Percentiles rank a stretch among this genome's conserved stretches.
Conservation (phyloP, 1,139 yeast genomes). For the Yamadazyma jaroonii region DNA sequence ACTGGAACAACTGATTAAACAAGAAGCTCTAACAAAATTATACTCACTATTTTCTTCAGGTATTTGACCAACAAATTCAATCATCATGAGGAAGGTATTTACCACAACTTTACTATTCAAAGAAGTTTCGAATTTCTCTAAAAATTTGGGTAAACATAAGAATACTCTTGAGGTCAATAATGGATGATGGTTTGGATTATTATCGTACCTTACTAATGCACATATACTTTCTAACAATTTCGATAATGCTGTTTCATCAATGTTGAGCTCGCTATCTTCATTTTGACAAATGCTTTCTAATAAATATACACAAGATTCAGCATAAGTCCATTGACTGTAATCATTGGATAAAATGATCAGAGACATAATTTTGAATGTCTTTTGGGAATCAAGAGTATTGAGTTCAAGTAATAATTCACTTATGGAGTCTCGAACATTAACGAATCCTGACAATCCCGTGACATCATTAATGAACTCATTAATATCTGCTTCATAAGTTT, state of each 20-base stretch:
- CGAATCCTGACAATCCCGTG: constrained; percentile 55
- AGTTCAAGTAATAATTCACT: constrained; percentile 49
- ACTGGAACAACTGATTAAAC: constrained; percentile 53
- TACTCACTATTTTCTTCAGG: constrained; percentile 13
- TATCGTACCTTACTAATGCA: constrained; percentile 1
- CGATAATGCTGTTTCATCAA: constrained; percentile 15
- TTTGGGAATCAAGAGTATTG: constrained; percentile 31
- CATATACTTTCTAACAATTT: constrained; percentile 19
- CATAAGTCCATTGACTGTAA: constrained; percentile 19
- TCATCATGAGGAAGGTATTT: constrained; percentile 38
- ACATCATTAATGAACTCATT: constrained; percentile 71
- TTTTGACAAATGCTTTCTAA: constrained; percentile 44
- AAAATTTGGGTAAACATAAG: constrained; percentile 52
- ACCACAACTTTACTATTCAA: constrained; percentile 36
- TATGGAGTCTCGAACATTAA: constrained; percentile 52
- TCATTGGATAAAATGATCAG: constrained; percentile 15
- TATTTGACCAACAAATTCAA: constrained; percentile 22
- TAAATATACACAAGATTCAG: constrained; percentile 41
- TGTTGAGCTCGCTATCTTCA: constrained; percentile 32
- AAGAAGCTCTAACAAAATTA: constrained; percentile 33
- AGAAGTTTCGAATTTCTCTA: constrained; percentile 46
- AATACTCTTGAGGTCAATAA: constrained; percentile 46
- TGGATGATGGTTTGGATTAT: constrained; percentile 17
- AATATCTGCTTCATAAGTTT: constrained; percentile 49
- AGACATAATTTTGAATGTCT: constrained; percentile 22